Conservation (phyloP, 805 yeast genomes). For the Kuraishia borneana region DNA sequence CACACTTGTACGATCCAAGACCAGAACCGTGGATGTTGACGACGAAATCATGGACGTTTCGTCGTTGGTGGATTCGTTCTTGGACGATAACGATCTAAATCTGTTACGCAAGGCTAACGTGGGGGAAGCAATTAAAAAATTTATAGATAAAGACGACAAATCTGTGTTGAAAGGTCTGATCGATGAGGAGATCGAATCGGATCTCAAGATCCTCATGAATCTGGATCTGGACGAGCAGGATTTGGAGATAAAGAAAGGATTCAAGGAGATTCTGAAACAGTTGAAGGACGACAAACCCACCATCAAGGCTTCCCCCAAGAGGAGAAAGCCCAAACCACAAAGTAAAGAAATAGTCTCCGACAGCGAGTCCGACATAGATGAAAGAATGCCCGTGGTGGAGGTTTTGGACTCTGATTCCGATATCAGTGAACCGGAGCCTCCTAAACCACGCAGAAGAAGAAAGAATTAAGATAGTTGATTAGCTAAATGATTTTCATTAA, state of each 20-base stretch:
- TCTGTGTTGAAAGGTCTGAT: conserved; percentile 55
- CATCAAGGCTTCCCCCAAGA: not conserved
- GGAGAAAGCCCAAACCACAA: conserved; percentile 1
- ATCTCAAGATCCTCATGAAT: conserved; percentile 35
- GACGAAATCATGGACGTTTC: conserved; percentile 38
- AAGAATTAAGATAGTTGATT: not conserved
- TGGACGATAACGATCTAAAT: conserved; percentile 52
- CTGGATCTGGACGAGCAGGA: conserved; percentile 29
- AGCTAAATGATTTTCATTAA: not conserved
- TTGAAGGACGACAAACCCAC: conserved; percentile 22
- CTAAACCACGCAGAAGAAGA: conserved; percentile 1
- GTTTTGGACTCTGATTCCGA: conserved; percentile 3
- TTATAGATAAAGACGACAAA: conserved; percentile 78
- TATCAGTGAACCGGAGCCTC: not conserved
- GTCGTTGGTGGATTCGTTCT: conserved; percentile 47
- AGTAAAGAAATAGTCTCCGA: not conserved
- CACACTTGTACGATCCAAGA: conserved; percentile 1
- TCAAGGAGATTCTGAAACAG: conserved; percentile 30
- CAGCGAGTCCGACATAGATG: not conserved
- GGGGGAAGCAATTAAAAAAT: conserved; percentile 57
- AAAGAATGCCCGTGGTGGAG: conserved; percentile 1
- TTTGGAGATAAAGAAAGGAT: conserved; percentile 14
- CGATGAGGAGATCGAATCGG: conserved; percentile 40
- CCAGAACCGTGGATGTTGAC: conserved; percentile 5
- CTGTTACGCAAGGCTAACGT: conserved; percentile 70